Evolutionary conservation across 768 basidiomycete genomes (phyloP).

Genomic region (Cyclocybe aegerita): DNA sequence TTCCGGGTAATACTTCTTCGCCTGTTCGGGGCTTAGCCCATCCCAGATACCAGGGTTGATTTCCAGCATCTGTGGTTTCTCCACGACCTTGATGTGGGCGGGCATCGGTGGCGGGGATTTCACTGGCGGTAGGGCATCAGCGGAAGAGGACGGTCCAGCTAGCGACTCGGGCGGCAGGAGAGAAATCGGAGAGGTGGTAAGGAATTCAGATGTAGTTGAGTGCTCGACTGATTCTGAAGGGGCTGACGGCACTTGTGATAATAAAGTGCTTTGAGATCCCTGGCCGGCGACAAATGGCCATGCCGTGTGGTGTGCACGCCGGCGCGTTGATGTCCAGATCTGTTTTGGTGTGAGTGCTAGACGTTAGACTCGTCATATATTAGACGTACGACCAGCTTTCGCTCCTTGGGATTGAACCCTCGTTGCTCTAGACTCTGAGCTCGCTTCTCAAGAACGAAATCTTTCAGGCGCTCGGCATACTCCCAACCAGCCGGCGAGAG

Average conservation of each 20-base stretch:
- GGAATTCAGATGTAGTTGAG: conserved; percentile 7
- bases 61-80: conserved; percentile 96
- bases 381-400: conserved; percentile 62
- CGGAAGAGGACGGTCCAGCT: not conserved
- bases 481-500: conserved; percentile 95
- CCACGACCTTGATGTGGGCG: conserved; percentile 76
- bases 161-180: conserved; percentile 8
- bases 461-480: conserved; percentile 85
- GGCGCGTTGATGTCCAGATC: conserved; percentile 97
- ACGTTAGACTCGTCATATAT: not conserved
- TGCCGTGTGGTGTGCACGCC: conserved; percentile 91
- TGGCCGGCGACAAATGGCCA: conserved; percentile 77
- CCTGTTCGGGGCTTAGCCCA: conserved; percentile 88
- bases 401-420: conserved; percentile 58
- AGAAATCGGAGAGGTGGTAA: conserved; percentile 11
- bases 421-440: conserved; percentile 73
- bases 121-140: conserved; percentile 1
- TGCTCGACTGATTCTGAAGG: conserved; percentile 8
- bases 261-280: conserved; percentile 14
- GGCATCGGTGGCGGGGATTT: conserved; percentile 20
- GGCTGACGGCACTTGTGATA: conserved; percentile 14
- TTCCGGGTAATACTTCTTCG: conserved; percentile 85
- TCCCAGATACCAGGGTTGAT: conserved; percentile 99
- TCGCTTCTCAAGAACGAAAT: conserved; percentile 85
- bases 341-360: conserved; percentile 25